These are phyloP conservation scores for Xanthoceras sorbifolium DNA, from an alignment of 345 rosid genomes.

Conservation along the genomic window DNA sequence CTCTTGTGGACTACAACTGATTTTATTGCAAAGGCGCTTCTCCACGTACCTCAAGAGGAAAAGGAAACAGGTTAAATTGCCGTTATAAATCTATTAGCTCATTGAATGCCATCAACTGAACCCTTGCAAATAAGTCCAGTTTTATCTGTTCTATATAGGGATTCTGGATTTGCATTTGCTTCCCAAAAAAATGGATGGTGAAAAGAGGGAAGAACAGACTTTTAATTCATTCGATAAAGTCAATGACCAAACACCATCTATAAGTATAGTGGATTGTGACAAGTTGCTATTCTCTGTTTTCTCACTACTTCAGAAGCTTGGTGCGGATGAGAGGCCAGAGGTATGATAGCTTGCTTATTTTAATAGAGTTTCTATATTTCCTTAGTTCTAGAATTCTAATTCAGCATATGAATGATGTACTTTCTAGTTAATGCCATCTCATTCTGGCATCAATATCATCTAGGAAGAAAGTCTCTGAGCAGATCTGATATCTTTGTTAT, in stretches of 20 bases:
- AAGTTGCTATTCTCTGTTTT: constrained; percentile 82
- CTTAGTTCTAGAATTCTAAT: neutral
- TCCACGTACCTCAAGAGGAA: constrained; percentile 43
- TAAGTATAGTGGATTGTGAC: constrained; percentile 49
- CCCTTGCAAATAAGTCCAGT: constrained; percentile 16
- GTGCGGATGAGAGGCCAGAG: constrained; percentile 98
- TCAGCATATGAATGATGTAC: constrained; percentile 3
- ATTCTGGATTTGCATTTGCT: constrained; percentile 31
- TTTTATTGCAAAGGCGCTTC: constrained; percentile 78
- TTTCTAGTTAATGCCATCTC: neutral
- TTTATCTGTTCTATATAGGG: constrained; percentile 33
- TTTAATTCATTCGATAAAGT: constrained; percentile 29
- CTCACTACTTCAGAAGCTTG: constrained; percentile 89
- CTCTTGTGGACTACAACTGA: constrained; percentile 94
- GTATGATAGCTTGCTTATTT: constrained; percentile 39
- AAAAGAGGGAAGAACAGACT: constrained; percentile 40
- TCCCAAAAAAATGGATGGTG: constrained; percentile 47
- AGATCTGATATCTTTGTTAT: neutral
- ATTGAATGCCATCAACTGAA: neutral
- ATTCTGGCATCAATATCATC: constrained; percentile 8
- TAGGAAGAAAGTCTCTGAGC: neutral
- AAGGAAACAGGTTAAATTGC: constrained; percentile 55
- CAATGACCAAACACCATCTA: constrained; percentile 33
- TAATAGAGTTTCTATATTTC: constrained; percentile 4
- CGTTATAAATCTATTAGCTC: constrained; percentile 4